Evolutionary conservation across 1,284 basidiomycete genomes (phyloP).

Genomic region (Ceraceosorus guamensis): DNA sequence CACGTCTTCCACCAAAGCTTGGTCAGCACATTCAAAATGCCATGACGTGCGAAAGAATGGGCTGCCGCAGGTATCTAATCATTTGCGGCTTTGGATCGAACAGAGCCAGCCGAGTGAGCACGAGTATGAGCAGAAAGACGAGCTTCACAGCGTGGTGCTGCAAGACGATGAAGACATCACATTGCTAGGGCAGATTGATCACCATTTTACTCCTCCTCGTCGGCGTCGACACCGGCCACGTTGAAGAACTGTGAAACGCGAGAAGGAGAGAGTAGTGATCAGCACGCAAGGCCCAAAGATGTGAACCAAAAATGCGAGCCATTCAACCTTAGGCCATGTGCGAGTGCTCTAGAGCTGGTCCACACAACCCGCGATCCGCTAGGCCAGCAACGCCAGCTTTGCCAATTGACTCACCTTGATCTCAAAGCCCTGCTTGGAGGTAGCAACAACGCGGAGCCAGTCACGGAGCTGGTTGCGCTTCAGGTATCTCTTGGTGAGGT

Average conservation of each 20-base stretch:
- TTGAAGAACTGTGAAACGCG: slow-evolving; percentile 44
- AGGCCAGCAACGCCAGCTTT: background rate
- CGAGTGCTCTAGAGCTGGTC: background rate
- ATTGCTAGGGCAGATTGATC: no score
- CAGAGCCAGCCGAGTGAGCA: no score
- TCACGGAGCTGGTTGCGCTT: slow-evolving; percentile 48
- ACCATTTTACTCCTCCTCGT: slow-evolving; percentile 11
- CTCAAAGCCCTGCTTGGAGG: slow-evolving; percentile 50
- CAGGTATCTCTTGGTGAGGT: slow-evolving; percentile 51
- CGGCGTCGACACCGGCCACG: slow-evolving; percentile 47
- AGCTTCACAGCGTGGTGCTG: no score
- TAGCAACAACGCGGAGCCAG: slow-evolving; percentile 50
- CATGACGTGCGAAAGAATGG: no score
- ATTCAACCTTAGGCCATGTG: background rate
- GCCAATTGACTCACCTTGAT: slow-evolving; percentile 28
- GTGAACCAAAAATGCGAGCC: background rate
- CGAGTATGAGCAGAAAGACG: no score
- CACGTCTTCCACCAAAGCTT: no score
- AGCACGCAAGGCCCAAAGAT: background rate
- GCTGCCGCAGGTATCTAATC: no score
- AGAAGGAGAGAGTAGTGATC: background rate
- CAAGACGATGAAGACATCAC: no score
- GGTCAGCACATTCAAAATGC: no score
- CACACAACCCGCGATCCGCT: background rate
- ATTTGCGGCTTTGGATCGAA: no score